Evolutionary conservation across 73 alveolate genomes (phyloP).

Genomic region (Strombidium stylifer): DNA sequence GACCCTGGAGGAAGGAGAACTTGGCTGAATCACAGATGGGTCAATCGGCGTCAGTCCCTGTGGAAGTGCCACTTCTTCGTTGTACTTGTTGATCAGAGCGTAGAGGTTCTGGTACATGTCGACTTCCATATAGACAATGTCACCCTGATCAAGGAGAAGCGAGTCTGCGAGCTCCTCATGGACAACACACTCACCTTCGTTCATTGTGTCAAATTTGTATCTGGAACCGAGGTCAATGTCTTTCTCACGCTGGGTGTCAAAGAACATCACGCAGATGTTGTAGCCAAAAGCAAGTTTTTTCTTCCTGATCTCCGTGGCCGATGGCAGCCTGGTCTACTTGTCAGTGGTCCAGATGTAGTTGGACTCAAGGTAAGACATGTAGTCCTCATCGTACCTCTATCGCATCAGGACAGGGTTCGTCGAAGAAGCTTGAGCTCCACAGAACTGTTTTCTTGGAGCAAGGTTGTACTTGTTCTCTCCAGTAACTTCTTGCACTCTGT

Average conservation of each 20-base stretch:
- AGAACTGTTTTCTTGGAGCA: constrained; percentile 19
- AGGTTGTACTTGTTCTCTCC: constrained; percentile 10
- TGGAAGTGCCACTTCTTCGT: constrained; percentile 5
- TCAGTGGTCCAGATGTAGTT: no score
- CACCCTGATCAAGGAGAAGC: constrained; percentile 14
- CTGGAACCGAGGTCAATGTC: constrained; percentile 65
- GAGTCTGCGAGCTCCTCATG: neutral
- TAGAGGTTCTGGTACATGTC: neutral
- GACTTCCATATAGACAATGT: constrained; percentile 2
- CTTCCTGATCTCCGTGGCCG: neutral
- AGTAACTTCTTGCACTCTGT: constrained; percentile 6
- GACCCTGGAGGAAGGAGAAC: neutral
- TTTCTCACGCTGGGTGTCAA: constrained; percentile 60
- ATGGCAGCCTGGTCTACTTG: neutral
- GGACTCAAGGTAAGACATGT: neutral
- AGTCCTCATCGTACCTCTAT: neutral
- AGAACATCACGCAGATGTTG: constrained; percentile 10
- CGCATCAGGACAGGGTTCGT: neutral
- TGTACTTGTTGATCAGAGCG: constrained; percentile 6
- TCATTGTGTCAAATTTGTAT: constrained; percentile 33
- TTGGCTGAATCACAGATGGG: no score
- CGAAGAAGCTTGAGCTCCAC: neutral
- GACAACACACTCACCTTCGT: constrained; percentile 21
- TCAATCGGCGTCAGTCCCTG: no score
- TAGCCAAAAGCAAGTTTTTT: neutral